Evolutionary conservation across 257 asterid species (phyloP).

Genomic region (Orobanche coerulescens): DNA sequence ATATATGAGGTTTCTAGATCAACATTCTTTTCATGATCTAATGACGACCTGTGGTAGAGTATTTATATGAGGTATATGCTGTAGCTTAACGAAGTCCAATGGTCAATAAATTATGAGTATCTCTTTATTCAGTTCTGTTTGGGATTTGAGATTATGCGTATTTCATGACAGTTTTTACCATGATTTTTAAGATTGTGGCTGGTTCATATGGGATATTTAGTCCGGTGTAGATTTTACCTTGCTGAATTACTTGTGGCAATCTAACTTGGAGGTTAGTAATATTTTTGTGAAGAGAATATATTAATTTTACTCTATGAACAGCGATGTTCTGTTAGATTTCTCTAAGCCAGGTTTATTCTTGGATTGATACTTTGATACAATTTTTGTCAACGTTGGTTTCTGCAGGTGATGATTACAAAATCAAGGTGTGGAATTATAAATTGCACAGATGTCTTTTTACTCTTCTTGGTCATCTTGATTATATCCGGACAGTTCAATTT

Average conservation of each 20-base stretch:
- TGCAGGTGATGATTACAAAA: constrained; percentile 97
- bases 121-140: not conserved
- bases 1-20: not conserved
- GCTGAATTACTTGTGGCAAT: not conserved
- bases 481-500: constrained; percentile 89
- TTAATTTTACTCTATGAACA: constrained; percentile 1
- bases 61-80: not conserved
- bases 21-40: not conserved
- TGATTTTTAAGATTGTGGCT: not conserved
- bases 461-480: constrained; percentile 97
- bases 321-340: not conserved
- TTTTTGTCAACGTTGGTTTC: not conserved
- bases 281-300: not conserved
- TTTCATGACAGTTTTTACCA: not conserved
- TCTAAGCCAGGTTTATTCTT: not conserved
- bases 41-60: not conserved
- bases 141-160: not conserved
- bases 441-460: constrained; percentile 91
- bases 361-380: not conserved
- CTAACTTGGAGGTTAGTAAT: not conserved
- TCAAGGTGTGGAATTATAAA: constrained; percentile 96
- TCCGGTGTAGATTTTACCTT: not conserved
- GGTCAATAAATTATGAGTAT: not conserved
- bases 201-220: not conserved
- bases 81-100: not conserved